phyloP scores from a whole-genome alignment of 2,329 filamentous ascomycete genomes.

The Neoscytalidium dimidiatum region DNA sequence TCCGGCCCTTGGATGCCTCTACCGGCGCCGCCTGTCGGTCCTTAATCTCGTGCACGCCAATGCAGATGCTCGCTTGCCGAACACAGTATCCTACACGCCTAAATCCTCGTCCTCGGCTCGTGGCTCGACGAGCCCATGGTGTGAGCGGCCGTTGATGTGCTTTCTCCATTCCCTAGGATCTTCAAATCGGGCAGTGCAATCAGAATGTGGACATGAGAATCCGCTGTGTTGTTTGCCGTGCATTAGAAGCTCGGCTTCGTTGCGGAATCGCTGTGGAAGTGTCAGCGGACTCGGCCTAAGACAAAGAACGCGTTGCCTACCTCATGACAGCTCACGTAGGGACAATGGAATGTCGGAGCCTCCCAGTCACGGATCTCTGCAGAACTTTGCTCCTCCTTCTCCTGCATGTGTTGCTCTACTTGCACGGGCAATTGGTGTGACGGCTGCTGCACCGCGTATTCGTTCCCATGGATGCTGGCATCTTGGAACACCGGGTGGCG shows the following conservation, averaged over 20 bases:
- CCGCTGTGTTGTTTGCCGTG: constrained; percentile 21
- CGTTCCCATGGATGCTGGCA: not conserved
- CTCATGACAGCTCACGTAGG: constrained; percentile 29
- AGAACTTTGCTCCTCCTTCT: not conserved
- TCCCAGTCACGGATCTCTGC: not conserved
- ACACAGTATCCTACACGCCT: not conserved
- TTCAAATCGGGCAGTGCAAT: constrained; percentile 26
- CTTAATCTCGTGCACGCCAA: not conserved
- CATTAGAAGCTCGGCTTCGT: constrained; percentile 21
- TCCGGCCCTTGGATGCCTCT: not conserved
- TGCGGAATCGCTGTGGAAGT: constrained; percentile 23
- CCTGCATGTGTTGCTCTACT: not conserved
- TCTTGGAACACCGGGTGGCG: not conserved
- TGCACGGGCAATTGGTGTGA: not conserved
- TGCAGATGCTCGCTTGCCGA: not conserved
- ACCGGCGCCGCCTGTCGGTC: not conserved
- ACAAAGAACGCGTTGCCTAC: constrained; percentile 15
- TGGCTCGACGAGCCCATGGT: constrained; percentile 28
- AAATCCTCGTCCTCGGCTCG: constrained; percentile 4
- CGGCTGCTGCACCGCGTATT: not conserved
- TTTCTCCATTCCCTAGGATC: constrained; percentile 26
- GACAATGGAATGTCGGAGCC: constrained; percentile 26
- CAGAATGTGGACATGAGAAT: constrained; percentile 27
- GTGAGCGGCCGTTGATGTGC: constrained; percentile 27
- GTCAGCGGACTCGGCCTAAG: constrained; percentile 11